These are phyloP conservation scores for Talaromyces borbonicus DNA, from an alignment of 495 filamentous ascomycete genomes.

Conservation along the genomic window DNA sequence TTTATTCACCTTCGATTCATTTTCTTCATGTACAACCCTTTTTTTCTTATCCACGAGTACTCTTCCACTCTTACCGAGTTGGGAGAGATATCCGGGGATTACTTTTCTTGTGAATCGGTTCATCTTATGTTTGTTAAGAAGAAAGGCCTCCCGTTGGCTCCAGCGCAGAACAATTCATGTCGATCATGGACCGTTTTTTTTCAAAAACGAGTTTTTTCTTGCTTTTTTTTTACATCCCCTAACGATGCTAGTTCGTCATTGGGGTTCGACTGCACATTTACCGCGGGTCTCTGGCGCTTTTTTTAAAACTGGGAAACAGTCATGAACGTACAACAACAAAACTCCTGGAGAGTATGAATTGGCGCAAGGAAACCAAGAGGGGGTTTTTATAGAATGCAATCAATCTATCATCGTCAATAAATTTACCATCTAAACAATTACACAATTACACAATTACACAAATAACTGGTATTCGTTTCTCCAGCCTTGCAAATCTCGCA, in stretches of 20 bases:
- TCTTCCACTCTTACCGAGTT: neutral
- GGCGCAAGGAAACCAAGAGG: neutral
- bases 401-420: neutral
- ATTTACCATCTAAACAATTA: too few species aligned
- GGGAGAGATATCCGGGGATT: too few species aligned
- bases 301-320: too few species aligned
- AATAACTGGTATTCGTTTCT: too few species aligned
- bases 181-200: neutral
- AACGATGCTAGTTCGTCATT: too few species aligned
- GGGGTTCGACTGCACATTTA: too few species aligned
- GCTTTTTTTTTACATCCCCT: neutral
- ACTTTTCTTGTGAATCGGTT: constrained; percentile 1
- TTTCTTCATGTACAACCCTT: constrained; percentile 2
- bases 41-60: constrained; percentile 2
- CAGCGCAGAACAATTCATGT: constrained; percentile 6
- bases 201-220: too few species aligned
- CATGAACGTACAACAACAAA: constrained; percentile 1
- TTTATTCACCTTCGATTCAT: too few species aligned
- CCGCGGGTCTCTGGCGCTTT: too few species aligned
- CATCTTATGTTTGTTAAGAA: constrained; percentile 4
- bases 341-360: constrained; percentile 3
- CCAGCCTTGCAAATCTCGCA: too few species aligned
- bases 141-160: too few species aligned
- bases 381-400: neutral
- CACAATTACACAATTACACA: too few species aligned